Percentiles rank a stretch among this genome's conserved stretches.
phyloP scores from a whole-genome alignment of 495 filamentous ascomycete genomes.

The Apodospora peruviana region DNA sequence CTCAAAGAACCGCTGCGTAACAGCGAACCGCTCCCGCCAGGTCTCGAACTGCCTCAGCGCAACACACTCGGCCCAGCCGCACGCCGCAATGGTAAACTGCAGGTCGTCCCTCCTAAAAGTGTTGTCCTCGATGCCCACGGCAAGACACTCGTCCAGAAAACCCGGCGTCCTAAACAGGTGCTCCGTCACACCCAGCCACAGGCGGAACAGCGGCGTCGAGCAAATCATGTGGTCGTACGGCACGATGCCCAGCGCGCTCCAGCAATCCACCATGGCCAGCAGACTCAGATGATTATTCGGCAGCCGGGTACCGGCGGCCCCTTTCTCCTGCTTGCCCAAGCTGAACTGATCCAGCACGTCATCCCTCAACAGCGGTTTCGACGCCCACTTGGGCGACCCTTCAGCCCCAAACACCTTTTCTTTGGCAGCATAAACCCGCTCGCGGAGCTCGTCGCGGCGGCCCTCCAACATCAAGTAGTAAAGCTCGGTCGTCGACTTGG shows the following conservation, averaged over 20 bases:
- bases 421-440: slow-evolving; percentile 71
- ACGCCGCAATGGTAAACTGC: slow-evolving; percentile 94
- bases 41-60: slow-evolving; percentile 83
- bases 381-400: slow-evolving; percentile 39
- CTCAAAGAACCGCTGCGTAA: slow-evolving; percentile 85
- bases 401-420: slow-evolving; percentile 69
- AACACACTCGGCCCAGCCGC: slow-evolving; percentile 92
- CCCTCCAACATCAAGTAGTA: slow-evolving; percentile 95
- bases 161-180: slow-evolving; percentile 85
- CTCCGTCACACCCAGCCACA: slow-evolving; percentile 97
- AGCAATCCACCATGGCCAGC: slow-evolving; percentile 98
- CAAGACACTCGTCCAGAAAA: slow-evolving; percentile 77
- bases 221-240: slow-evolving; percentile 99
- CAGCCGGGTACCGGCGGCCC: slow-evolving; percentile 45
- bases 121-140: slow-evolving; percentile 79
- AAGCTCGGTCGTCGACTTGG: slow-evolving; percentile 83
- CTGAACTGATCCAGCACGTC: slow-evolving; percentile 85
- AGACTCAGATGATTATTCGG: slow-evolving; percentile 91
- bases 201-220: slow-evolving; percentile 94
- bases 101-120: slow-evolving; percentile 88
- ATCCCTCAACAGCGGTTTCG: slow-evolving; percentile 68
- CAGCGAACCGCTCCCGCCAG: slow-evolving; percentile 83
- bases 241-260: slow-evolving; percentile 86
- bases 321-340: slow-evolving; percentile 50
- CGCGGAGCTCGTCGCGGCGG: slow-evolving; percentile 68